Evolutionary conservation across 495 filamentous ascomycete species (phyloP).

Genomic region (Achaetomiella virescens): DNA sequence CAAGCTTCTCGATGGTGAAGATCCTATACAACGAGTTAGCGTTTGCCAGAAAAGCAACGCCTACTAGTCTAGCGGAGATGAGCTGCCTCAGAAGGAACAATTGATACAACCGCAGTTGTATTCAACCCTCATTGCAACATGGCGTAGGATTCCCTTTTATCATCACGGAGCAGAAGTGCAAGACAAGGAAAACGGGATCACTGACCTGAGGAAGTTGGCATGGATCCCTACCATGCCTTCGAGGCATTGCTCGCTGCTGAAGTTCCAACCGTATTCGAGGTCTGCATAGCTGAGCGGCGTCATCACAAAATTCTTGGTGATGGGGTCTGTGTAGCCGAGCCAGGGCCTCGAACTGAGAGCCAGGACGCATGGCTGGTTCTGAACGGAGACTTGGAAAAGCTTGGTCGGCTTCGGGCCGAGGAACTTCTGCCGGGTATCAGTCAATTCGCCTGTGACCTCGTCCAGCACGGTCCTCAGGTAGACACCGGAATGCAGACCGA

Average conservation of each 20-base stretch:
- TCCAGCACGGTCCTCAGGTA: constrained; percentile 92
- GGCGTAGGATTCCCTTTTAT: constrained; percentile 50
- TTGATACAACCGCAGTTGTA: constrained; percentile 39
- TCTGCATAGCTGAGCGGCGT: constrained; percentile 82
- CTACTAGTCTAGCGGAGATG: not conserved
- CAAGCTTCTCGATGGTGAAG: constrained; percentile 80
- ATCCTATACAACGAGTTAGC: constrained; percentile 53
- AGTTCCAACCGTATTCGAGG: constrained; percentile 93
- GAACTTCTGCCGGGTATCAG: constrained; percentile 89
- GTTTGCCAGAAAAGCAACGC: not conserved
- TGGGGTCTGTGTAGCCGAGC: constrained; percentile 82
- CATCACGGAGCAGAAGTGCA: constrained; percentile 54
- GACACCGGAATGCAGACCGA: constrained; percentile 89
- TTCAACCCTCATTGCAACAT: constrained; percentile 41
- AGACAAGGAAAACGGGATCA: constrained; percentile 20
- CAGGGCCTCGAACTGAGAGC: constrained; percentile 87
- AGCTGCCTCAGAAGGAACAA: constrained; percentile 51
- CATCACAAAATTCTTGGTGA: constrained; percentile 79
- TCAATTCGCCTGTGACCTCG: constrained; percentile 88
- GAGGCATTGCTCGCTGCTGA: constrained; percentile 85
- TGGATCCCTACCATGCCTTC: constrained; percentile 97
- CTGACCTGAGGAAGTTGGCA: constrained; percentile 80
- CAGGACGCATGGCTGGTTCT: constrained; percentile 78
- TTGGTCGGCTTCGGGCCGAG: constrained; percentile 82
- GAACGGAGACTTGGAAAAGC: constrained; percentile 78